These are phyloP conservation scores for Hydnomerulius pinastri DNA, from an alignment of 768 basidiomycete genomes.

Conservation along the genomic window DNA sequence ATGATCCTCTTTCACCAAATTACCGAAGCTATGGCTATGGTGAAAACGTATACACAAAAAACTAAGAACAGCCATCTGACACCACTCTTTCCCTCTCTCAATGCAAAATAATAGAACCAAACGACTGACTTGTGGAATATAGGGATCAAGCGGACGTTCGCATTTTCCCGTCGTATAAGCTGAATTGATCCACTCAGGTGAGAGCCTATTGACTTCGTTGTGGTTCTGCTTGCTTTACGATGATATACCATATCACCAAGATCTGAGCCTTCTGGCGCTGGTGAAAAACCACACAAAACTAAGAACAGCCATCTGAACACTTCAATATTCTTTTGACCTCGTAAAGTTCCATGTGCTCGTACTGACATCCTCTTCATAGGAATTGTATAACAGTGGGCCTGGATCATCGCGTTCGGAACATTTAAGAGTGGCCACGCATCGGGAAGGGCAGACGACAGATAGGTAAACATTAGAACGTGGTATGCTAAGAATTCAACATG, in stretches of 20 bases:
- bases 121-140: background rate
- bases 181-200: background rate
- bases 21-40: slow-evolving; percentile 11
- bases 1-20: slow-evolving; percentile 4
- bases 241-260: slow-evolving; percentile 26
- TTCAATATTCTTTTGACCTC: background rate
- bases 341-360: too few relatives aligned
- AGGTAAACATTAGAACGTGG: background rate
- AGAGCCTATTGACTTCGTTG: background rate
- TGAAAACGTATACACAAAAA: slow-evolving; percentile 11
- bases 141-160: background rate
- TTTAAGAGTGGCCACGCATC: background rate
- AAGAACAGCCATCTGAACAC: slow-evolving; percentile 37
- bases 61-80: slow-evolving; percentile 20
- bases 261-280: slow-evolving; percentile 32
- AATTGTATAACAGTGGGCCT: too few relatives aligned
- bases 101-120: background rate
- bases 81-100: background rate
- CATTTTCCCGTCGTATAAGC: background rate
- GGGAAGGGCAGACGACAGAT: background rate
- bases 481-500: slow-evolving; percentile 2
- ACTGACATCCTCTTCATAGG: too few relatives aligned
- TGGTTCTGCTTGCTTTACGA: slow-evolving; percentile 9
- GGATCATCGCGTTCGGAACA: too few relatives aligned
- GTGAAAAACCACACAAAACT: slow-evolving; percentile 30